phyloP scores from a whole-genome alignment of 2,329 filamentous ascomycete species.

The Thielaviopsis populi region DNA sequence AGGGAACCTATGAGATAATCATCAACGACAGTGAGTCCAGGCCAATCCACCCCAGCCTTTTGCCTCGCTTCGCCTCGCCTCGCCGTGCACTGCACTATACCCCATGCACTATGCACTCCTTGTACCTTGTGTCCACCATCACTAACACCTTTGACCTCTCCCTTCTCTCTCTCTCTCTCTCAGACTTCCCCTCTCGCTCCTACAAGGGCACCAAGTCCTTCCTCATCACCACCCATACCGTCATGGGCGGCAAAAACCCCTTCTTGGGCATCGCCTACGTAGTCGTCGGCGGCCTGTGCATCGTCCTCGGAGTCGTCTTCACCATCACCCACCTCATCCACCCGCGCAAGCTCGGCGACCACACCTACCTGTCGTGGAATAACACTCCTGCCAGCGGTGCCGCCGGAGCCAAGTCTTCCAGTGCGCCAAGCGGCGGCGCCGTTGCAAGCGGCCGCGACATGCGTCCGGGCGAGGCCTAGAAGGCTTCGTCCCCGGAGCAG shows the following conservation, averaged over 20 bases:
- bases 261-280: conserved; percentile 95
- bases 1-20: conserved; percentile 60
- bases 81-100: too few relatives aligned
- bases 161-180: neutral
- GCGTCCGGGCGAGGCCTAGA: conserved; percentile 31
- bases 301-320: conserved; percentile 76
- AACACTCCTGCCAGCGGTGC: conserved; percentile 35
- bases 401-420: conserved; percentile 22
- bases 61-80: too few relatives aligned
- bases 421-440: conserved; percentile 23
- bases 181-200: conserved; percentile 64
- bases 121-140: too few relatives aligned
- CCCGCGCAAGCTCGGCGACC: conserved; percentile 92
- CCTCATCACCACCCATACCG: conserved; percentile 73
- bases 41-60: too few relatives aligned
- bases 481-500: conserved; percentile 21
- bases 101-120: too few relatives aligned
- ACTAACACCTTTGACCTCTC: too few relatives aligned
- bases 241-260: conserved; percentile 88
- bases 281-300: conserved; percentile 83
- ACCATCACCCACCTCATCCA: conserved; percentile 81
- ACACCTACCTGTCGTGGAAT: conserved; percentile 96
- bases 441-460: conserved; percentile 43
- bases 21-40: conserved; percentile 59
- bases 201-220: conserved; percentile 85